These are phyloP conservation scores for Trichoderma endophyticum DNA, from an alignment of 2,329 filamentous ascomycete genomes.

Conservation along the genomic window DNA sequence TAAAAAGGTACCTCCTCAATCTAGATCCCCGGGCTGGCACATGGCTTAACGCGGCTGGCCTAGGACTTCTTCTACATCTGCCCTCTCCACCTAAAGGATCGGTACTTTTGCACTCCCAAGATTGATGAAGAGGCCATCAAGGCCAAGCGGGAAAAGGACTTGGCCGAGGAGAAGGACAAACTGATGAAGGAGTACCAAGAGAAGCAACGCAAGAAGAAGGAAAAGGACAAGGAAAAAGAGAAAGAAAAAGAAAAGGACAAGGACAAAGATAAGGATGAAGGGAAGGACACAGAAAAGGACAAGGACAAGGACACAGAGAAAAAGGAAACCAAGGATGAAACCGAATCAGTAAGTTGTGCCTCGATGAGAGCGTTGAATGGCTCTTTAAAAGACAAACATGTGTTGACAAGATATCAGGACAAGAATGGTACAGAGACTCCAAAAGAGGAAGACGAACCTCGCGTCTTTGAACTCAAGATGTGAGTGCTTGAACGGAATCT, in stretches of 20 bases:
- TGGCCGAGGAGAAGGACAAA: slow-evolving; percentile 61
- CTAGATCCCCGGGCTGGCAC: background rate
- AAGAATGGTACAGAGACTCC: slow-evolving; percentile 23
- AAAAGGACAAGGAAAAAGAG: slow-evolving; percentile 59
- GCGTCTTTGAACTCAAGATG: slow-evolving; percentile 83
- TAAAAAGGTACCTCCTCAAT: slow-evolving; percentile 63
- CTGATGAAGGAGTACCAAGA: slow-evolving; percentile 77
- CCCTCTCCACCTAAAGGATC: slow-evolving; percentile 75
- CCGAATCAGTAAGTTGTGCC: slow-evolving; percentile 22
- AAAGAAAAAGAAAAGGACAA: slow-evolving; percentile 44
- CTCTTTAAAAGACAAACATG: background rate
- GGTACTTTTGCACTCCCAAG: slow-evolving; percentile 73
- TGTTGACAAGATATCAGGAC: slow-evolving; percentile 30
- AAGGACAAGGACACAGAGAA: slow-evolving; percentile 34
- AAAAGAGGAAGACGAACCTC: slow-evolving; percentile 65
- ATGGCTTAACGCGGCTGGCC: slow-evolving; percentile 1
- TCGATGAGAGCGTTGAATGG: slow-evolving; percentile 24
- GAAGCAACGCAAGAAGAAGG: slow-evolving; percentile 64
- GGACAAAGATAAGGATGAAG: slow-evolving; percentile 42
- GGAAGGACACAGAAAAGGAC: slow-evolving; percentile 35
- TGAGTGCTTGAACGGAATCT: slow-evolving; percentile 35
- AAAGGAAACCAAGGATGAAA: slow-evolving; percentile 34
- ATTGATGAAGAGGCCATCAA: slow-evolving; percentile 65
- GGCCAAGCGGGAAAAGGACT: slow-evolving; percentile 58
- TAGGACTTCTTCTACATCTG: slow-evolving; percentile 91